Conservation (phyloP, 495 filamentous ascomycete genomes). For the Glarea lozoyensis region DNA sequence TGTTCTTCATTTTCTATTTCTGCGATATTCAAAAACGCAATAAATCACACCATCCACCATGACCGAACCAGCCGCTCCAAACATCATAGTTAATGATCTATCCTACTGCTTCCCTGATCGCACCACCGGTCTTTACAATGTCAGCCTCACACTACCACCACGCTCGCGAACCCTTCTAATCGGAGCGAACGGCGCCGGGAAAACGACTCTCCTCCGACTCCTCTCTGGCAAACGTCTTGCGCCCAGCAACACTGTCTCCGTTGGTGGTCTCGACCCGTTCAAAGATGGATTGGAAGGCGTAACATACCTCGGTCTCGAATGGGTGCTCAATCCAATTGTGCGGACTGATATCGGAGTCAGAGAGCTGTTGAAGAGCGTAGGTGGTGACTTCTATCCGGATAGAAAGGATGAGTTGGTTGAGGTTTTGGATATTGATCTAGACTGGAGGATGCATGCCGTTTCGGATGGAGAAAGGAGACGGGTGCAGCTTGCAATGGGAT, state of each 20-base stretch:
- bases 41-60: no score
- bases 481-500: constrained; percentile 93
- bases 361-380: constrained; percentile 75
- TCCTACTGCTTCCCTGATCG: constrained; percentile 86
- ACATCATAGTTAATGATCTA: constrained; percentile 61
- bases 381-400: constrained; percentile 71
- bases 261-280: constrained; percentile 86
- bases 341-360: constrained; percentile 88
- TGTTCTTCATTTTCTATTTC: no score
- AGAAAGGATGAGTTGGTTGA: constrained; percentile 77
- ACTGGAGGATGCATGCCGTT: constrained; percentile 93
- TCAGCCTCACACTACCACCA: constrained; percentile 68
- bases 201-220: constrained; percentile 82
- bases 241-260: constrained; percentile 57
- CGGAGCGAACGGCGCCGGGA: constrained; percentile 95
- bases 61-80: constrained; percentile 11
- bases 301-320: constrained; percentile 93
- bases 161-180: constrained; percentile 85
- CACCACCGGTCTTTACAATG: constrained; percentile 57
- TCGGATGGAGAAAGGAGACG: constrained; percentile 83
- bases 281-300: constrained; percentile 79
- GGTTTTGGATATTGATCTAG: constrained; percentile 85
- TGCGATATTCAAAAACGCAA: no score
- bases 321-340: constrained; percentile 97
- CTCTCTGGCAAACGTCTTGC: constrained; percentile 91